Evolutionary conservation across 768 basidiomycete species (phyloP), one percentile per base, ranked within the genome.

Genomic region (Daedalea quercina): DNA sequence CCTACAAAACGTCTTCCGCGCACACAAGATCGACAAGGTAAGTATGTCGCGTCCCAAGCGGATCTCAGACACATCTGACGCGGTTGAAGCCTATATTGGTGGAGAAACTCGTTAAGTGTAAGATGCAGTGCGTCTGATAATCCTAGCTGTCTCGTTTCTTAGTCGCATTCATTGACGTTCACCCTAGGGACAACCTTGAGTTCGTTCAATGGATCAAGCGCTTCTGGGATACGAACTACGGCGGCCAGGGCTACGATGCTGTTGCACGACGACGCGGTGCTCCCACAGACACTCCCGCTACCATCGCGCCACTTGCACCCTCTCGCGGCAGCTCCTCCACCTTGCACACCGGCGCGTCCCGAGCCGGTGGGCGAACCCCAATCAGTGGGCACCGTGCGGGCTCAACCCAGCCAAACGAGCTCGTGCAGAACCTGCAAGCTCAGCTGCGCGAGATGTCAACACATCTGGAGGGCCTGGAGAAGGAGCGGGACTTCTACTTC

Each of bases 401-500:
- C 3, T 82, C 83, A 0, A 75, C 87, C 1, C 78, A 81, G 64
- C 76, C 84, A 9, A 82, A 76, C 58, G 88, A 88, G 58, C 78
- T 80, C 25, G 65, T 94, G 7, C 75, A 82, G 56, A 75, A 75
- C 40, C 70, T 95, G 52, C 88, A 87, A 57, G 70, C 73, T 0
- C 91, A 97, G 68, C 73, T 96, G 51, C 78, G 81, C 57, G 96
- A 98, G 57, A 76, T 96, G 74, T 80, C 81, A 33, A 67, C 74
- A 0, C 87, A 91, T 63, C 73, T 96, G 58, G 93, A 94, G 65
- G 90, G 90, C 1, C 73, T 98, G 35, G 94, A 98, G 76, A 97
- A 94, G 75, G 96, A 99, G 71, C 75, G 94, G 44, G 94, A 98
- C 68, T 98, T 99, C 69, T 99, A 99, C 71, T 99, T 98, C 69